Evolutionary conservation across 148 eudicot species (phyloP).

Genomic region (Suaeda aralocaspica): DNA sequence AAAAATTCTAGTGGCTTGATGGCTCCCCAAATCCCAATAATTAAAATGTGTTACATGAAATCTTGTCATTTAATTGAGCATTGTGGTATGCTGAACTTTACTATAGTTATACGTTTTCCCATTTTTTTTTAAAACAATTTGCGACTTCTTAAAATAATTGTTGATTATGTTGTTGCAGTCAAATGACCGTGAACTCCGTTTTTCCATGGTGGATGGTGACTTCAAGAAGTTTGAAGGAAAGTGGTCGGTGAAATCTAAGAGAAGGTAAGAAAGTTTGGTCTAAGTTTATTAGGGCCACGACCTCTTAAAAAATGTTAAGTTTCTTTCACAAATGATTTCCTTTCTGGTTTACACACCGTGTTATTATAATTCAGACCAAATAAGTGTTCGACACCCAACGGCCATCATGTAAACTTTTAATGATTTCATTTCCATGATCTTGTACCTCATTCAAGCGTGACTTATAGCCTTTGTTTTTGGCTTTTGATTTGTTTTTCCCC

Average conservation of each 20-base stretch:
- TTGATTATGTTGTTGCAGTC: slow-evolving; percentile 45
- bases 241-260: slow-evolving; percentile 67
- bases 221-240: slow-evolving; percentile 99
- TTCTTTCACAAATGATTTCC: too few relatives aligned
- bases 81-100: background rate
- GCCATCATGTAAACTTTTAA: too few relatives aligned
- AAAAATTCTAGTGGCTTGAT: background rate
- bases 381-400: too few relatives aligned
- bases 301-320: too few relatives aligned
- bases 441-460: too few relatives aligned
- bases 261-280: slow-evolving; percentile 42
- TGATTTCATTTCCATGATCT: too few relatives aligned
- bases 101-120: background rate
- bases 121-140: background rate
- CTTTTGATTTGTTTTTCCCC: too few relatives aligned
- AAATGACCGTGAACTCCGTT: slow-evolving; percentile 72
- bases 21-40: background rate
- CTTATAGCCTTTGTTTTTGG: too few relatives aligned
- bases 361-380: too few relatives aligned
- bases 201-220: slow-evolving; percentile 97
- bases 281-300: too few relatives aligned
- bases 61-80: background rate
- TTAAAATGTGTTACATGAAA: background rate
- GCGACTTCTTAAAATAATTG: background rate
- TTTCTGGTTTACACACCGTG: too few relatives aligned